phyloP scores from a whole-genome alignment of 108 stramenopile species.

The Mediolabrus comicus region DNA sequence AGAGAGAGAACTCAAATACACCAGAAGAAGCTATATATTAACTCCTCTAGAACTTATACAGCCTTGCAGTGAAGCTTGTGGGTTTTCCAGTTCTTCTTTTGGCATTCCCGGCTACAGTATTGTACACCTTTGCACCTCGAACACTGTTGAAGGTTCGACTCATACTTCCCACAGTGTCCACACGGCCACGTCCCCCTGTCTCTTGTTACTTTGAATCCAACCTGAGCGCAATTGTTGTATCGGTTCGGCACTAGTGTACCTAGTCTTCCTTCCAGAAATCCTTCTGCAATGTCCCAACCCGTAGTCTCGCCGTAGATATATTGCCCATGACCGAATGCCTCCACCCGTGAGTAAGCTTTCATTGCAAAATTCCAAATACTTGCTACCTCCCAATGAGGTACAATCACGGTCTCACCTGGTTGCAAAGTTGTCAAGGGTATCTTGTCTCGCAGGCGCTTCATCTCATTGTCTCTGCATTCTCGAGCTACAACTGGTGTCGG shows the following conservation, averaged over 20 bases:
- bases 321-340: neutral
- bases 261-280: neutral
- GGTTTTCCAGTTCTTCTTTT: neutral
- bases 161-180: slow-evolving; percentile 1
- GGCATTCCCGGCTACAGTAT: neutral
- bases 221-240: neutral
- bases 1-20: no score
- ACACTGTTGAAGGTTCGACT: neutral
- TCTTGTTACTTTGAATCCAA: neutral
- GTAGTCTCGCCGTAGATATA: slow-evolving; percentile 7
- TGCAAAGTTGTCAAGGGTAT: neutral
- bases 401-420: slow-evolving; percentile 8
- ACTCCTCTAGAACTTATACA: no score
- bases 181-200: neutral
- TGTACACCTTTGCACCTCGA: neutral
- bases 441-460: neutral
- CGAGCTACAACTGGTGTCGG: neutral
- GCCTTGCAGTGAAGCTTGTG: no score
- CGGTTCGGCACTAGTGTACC: neutral
- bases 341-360: neutral
- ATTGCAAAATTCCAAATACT: slow-evolving; percentile 10
- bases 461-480: neutral
- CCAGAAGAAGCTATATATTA: no score
- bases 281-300: slow-evolving; percentile 5
- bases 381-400: slow-evolving; percentile 10